Evolutionary conservation across 1,284 basidiomycete genomes (phyloP).

Genomic region (Ustilago crameri): DNA sequence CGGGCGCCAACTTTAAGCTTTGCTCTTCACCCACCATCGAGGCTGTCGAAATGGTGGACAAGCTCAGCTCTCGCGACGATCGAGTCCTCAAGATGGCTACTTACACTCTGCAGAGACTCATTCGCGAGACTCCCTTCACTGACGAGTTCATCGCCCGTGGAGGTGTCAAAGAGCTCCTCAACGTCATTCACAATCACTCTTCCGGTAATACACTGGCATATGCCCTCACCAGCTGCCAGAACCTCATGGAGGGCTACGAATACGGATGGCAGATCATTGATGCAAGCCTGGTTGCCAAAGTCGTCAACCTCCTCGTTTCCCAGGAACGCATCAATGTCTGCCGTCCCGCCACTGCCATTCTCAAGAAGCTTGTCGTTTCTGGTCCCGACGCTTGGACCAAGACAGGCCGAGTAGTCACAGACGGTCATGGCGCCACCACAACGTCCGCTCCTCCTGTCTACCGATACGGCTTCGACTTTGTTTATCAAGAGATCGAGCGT

Average conservation of each 20-base stretch:
- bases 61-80: constrained; percentile 76
- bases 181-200: constrained; percentile 64
- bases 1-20: constrained; percentile 70
- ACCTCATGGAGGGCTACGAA: constrained; percentile 71
- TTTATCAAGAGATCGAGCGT: constrained; percentile 57
- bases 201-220: constrained; percentile 89
- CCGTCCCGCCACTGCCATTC: constrained; percentile 92
- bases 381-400: constrained; percentile 50
- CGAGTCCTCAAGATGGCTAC: constrained; percentile 76
- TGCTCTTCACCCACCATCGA: constrained; percentile 84
- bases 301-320: constrained; percentile 79
- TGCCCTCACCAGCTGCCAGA: constrained; percentile 83
- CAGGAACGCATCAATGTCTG: constrained; percentile 80
- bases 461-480: constrained; percentile 61
- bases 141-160: constrained; percentile 83
- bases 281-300: constrained; percentile 77
- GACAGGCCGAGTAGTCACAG: constrained; percentile 42
- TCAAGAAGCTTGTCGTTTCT: constrained; percentile 79
- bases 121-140: constrained; percentile 89
- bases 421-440: constrained; percentile 18
- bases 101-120: constrained; percentile 84
- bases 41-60: constrained; percentile 81
- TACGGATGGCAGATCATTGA: constrained; percentile 78
- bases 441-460: constrained; percentile 36
- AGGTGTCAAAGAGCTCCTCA: constrained; percentile 71